Conservation (phyloP, 1,284 basidiomycete genomes). For the Moesziomyces sp. region DNA sequence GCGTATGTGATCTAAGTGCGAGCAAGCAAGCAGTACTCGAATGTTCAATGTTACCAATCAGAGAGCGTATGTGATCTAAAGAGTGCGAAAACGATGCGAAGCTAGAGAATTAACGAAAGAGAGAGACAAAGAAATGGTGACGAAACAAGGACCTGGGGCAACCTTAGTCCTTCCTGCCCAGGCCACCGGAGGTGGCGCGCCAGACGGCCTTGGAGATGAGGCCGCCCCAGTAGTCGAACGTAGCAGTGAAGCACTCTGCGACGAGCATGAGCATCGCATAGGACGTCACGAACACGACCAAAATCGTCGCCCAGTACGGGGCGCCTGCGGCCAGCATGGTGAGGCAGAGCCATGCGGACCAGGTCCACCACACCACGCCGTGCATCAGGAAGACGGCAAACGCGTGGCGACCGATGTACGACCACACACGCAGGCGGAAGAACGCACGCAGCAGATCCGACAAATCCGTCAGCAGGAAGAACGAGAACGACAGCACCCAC, state of each 20-base stretch:
- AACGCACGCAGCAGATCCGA: slow-evolving; percentile 49
- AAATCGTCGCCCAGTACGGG: slow-evolving; percentile 59
- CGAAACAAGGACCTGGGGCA: not conserved
- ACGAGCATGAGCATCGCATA: slow-evolving; percentile 48
- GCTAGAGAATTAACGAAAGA: not conserved
- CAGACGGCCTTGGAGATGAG: slow-evolving; percentile 56
- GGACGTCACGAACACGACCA: slow-evolving; percentile 53
- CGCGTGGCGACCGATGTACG: slow-evolving; percentile 53
- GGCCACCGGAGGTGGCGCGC: slow-evolving; percentile 51
- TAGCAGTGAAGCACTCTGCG: slow-evolving; percentile 55
- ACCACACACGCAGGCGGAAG: slow-evolving; percentile 56
- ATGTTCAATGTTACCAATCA: slow-evolving; percentile 1
- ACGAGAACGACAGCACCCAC: slow-evolving; percentile 51
- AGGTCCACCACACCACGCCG: slow-evolving; percentile 60
- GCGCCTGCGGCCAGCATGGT: slow-evolving; percentile 39
- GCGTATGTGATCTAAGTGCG: too few species aligned
- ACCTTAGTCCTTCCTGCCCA: slow-evolving; percentile 37
- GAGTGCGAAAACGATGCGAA: slow-evolving; percentile 1
- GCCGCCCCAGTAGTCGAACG: slow-evolving; percentile 58
- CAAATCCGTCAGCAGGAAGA: slow-evolving; percentile 59
- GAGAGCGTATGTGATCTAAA: not conserved
- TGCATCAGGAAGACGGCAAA: slow-evolving; percentile 59
- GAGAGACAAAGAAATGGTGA: not conserved
- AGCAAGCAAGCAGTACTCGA: too few species aligned
- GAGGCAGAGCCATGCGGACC: slow-evolving; percentile 57